Percentiles rank a stretch among this genome's conserved stretches.
Conservation (phyloP, 805 yeast species). For the Cyberlindnera nakhonratchasimensis region DNA sequence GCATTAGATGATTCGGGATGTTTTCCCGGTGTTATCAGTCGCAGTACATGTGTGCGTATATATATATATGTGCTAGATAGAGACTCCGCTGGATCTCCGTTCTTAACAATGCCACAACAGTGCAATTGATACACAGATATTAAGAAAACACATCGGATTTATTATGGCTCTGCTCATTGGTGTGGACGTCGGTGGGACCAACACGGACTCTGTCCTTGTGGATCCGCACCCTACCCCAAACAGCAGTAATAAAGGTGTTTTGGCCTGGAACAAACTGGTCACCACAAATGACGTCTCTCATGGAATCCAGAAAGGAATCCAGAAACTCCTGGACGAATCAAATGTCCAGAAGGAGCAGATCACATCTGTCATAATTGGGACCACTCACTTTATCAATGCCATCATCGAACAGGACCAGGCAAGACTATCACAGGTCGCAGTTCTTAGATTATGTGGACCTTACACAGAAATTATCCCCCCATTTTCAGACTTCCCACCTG, state of each 20-base stretch:
- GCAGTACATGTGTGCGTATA: no score
- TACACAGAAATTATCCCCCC: conserved; percentile 37
- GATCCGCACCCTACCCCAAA: no score
- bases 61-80: no score
- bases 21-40: no score
- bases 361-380: conserved; percentile 43
- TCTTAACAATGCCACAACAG: no score
- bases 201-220: conserved; percentile 45
- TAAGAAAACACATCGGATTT: neutral
- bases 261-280: conserved; percentile 41
- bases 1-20: no score
- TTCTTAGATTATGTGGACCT: conserved; percentile 41
- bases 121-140: neutral
- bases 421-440: conserved; percentile 41
- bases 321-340: conserved; percentile 30
- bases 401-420: conserved; percentile 43
- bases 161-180: conserved; percentile 35
- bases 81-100: no score
- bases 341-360: conserved; percentile 30
- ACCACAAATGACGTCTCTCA: conserved; percentile 43
- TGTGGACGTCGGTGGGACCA: conserved; percentile 51
- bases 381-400: conserved; percentile 49
- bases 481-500: conserved; percentile 42
- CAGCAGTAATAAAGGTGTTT: conserved; percentile 34
- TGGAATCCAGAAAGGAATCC: conserved; percentile 38